Evolutionary conservation across 2,329 filamentous ascomycete genomes (phyloP).

Genomic region (Pyricularia sp.): DNA sequence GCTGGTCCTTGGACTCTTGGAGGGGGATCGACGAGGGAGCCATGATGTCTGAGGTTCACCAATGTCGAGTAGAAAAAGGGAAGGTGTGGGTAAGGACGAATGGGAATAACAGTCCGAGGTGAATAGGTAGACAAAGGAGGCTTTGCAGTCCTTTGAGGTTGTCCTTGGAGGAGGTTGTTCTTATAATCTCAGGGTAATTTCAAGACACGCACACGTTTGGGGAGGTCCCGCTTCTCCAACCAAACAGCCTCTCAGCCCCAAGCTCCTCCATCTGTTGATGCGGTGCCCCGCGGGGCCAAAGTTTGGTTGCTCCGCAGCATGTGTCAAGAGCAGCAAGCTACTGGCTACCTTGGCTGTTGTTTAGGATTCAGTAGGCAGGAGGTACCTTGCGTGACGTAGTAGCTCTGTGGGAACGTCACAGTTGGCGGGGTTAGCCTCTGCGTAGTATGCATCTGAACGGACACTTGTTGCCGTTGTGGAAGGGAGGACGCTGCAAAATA

Average conservation of each 20-base stretch:
- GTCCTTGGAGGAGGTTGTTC: neutral
- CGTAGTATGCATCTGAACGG: neutral
- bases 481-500: neutral
- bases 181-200: neutral
- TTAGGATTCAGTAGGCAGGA: neutral
- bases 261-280: neutral
- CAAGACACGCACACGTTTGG: neutral
- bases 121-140: neutral
- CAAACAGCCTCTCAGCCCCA: neutral
- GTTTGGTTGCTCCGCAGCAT: neutral
- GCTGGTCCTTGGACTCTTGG: constrained; percentile 21
- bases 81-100: neutral
- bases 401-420: neutral
- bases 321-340: neutral
- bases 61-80: neutral
- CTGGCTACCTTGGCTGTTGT: neutral
- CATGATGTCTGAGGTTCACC: constrained; percentile 1
- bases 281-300: neutral
- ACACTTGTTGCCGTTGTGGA: neutral
- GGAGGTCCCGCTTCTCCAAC: neutral
- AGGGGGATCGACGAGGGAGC: neutral
- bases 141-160: neutral
- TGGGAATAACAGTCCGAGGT: neutral
- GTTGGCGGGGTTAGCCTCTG: neutral
- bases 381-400: neutral